A percentile compares a stretch with the other conserved stretches of the same genome.
These are phyloP conservation scores for Backusella psychrophila DNA, from an alignment of 192 early-diverging fungal genomes.

Conservation along the genomic window DNA sequence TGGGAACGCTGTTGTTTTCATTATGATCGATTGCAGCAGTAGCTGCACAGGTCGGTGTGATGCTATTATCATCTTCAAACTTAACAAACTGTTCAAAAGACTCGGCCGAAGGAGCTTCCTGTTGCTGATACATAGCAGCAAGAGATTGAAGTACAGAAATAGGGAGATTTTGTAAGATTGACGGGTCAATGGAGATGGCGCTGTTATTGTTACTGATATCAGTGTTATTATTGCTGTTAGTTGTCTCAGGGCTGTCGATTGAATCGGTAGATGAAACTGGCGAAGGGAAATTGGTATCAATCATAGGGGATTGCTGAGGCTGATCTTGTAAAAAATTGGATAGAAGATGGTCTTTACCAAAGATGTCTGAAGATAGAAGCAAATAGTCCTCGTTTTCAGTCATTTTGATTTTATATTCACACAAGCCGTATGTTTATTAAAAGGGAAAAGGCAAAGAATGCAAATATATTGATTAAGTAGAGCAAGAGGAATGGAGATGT, in stretches of 20 bases:
- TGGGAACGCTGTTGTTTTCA: background rate
- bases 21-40: background rate
- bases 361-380: conserved; percentile 7
- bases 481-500: background rate
- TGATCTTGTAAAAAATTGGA: conserved; percentile 12
- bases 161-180: conserved; percentile 3
- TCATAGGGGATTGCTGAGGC: background rate
- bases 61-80: conserved; percentile 26
- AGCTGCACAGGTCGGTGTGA: background rate
- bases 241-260: background rate
- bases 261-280: background rate
- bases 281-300: conserved; percentile 15
- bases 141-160: conserved; percentile 7
- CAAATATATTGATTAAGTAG: background rate
- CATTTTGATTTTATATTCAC: conserved; percentile 1
- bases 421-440: background rate
- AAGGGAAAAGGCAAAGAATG: background rate
- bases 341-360: conserved; percentile 10
- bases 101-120: background rate
- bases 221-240: background rate
- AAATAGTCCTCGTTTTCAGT: conserved; percentile 12
- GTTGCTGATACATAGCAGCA: conserved; percentile 20
- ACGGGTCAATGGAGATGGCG: background rate
- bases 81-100: conserved; percentile 29
- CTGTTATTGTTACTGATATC: background rate